Percentiles rank a stretch among this genome's conserved stretches.
These are phyloP conservation scores for Hyphopichia pseudoburtonii DNA, from an alignment of 1,139 yeast genomes.

Conservation along the genomic window DNA sequence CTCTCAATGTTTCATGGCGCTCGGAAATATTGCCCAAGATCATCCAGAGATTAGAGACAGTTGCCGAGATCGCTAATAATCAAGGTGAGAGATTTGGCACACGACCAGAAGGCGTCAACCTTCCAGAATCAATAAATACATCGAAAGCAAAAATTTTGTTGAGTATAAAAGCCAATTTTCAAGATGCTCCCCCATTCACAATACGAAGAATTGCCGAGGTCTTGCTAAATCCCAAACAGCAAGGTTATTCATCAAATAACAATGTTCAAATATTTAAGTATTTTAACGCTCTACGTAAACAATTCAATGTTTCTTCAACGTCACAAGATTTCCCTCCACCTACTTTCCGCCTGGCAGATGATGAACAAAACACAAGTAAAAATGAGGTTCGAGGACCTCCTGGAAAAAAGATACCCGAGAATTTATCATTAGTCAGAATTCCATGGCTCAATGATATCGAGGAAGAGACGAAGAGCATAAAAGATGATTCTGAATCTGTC, in stretches of 20 bases:
- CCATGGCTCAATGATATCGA: conserved; percentile 38
- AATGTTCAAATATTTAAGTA: conserved; percentile 28
- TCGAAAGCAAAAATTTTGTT: conserved; percentile 9
- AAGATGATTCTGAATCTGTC: no score
- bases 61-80: conserved; percentile 7
- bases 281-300: conserved; percentile 29
- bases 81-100: conserved; percentile 13
- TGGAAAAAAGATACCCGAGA: conserved; percentile 6
- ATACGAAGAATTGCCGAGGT: conserved; percentile 56
- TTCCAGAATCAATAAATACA: conserved; percentile 13
- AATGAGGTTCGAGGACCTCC: conserved; percentile 8
- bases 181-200: conserved; percentile 56
- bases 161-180: conserved; percentile 27
- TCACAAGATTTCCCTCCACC: conserved; percentile 25
- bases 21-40: conserved; percentile 12
- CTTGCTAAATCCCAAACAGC: conserved; percentile 34
- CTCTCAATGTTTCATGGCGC: conserved; percentile 9
- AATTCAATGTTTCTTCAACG: conserved; percentile 29
- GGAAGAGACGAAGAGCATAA: background rate
- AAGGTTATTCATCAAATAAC: conserved; percentile 30
- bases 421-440: conserved; percentile 34
- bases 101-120: conserved; percentile 15
- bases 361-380: background rate
- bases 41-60: conserved; percentile 1
- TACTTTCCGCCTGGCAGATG: conserved; percentile 6